A percentile compares a stretch with the other conserved stretches of the same genome.
Evolutionary conservation across 495 filamentous ascomycete genomes (phyloP).

Genomic region (Evernia prunastri): DNA sequence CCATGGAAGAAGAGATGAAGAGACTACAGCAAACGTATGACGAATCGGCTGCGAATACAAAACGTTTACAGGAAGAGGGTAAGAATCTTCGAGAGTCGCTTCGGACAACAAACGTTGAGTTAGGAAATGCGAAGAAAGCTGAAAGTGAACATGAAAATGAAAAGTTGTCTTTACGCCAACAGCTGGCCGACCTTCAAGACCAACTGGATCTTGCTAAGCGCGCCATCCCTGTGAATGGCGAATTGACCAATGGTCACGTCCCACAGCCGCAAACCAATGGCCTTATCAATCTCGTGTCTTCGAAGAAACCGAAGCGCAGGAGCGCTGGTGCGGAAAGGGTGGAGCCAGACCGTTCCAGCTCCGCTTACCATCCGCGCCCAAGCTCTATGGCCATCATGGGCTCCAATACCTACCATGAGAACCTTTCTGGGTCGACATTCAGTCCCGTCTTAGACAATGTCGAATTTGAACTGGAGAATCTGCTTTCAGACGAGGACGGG

Average conservation of each 20-base stretch:
- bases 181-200: constrained; percentile 84
- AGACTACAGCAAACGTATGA: constrained; percentile 79
- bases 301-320: constrained; percentile 93
- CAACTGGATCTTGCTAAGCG: constrained; percentile 83
- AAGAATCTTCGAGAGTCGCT: constrained; percentile 72
- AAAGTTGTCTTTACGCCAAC: constrained; percentile 74
- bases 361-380: constrained; percentile 86
- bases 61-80: constrained; percentile 90
- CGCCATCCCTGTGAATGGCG: constrained; percentile 55
- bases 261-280: constrained; percentile 55
- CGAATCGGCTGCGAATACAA: constrained; percentile 79
- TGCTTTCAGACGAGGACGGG: constrained; percentile 90
- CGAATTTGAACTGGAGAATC: constrained; percentile 85
- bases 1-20: constrained; percentile 91
- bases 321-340: constrained; percentile 87
- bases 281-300: constrained; percentile 92
- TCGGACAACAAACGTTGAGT: constrained; percentile 63
- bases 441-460: constrained; percentile 78
- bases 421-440: constrained; percentile 61
- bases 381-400: constrained; percentile 86
- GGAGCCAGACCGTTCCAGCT: constrained; percentile 78
- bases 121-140: constrained; percentile 64
- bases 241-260: constrained; percentile 60
- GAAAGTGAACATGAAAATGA: constrained; percentile 71
- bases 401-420: constrained; percentile 54